phyloP scores from a whole-genome alignment of 148 eudicot species.

The Polygonum aviculare region DNA sequence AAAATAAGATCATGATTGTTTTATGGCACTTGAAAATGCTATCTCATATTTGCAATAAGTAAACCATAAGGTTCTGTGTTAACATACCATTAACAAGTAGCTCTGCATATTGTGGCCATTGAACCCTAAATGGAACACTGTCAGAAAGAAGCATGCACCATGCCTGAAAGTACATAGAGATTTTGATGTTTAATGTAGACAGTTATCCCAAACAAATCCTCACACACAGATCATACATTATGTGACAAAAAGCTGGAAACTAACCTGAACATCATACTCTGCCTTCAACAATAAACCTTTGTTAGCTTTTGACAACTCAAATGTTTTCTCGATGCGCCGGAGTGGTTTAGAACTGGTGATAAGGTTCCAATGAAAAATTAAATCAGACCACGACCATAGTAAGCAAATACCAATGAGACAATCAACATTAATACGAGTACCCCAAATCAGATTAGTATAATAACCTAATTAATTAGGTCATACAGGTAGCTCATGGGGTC shows the following conservation, averaged over 20 bases:
- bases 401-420: neutral
- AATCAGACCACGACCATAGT: neutral
- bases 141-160: constrained; percentile 97
- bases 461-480: neutral
- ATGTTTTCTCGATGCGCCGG: constrained; percentile 50
- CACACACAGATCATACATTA: neutral
- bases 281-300: constrained; percentile 51
- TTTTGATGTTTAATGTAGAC: neutral
- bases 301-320: constrained; percentile 56
- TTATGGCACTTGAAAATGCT: neutral
- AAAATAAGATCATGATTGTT: neutral
- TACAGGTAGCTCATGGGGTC: neutral
- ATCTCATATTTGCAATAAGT: neutral
- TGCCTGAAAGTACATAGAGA: constrained; percentile 38
- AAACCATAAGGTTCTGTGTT: neutral
- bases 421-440: neutral
- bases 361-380: neutral
- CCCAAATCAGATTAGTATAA: neutral
- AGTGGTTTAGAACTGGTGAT: constrained; percentile 62
- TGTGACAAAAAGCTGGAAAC: constrained; percentile 10
- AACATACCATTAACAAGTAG: constrained; percentile 78
- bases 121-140: constrained; percentile 85
- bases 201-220: neutral
- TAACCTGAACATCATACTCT: constrained; percentile 82
- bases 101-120: constrained; percentile 88